Evolutionary conservation across 192 early-diverging fungal genomes (phyloP).

Genomic region (Entomortierella parvispora): DNA sequence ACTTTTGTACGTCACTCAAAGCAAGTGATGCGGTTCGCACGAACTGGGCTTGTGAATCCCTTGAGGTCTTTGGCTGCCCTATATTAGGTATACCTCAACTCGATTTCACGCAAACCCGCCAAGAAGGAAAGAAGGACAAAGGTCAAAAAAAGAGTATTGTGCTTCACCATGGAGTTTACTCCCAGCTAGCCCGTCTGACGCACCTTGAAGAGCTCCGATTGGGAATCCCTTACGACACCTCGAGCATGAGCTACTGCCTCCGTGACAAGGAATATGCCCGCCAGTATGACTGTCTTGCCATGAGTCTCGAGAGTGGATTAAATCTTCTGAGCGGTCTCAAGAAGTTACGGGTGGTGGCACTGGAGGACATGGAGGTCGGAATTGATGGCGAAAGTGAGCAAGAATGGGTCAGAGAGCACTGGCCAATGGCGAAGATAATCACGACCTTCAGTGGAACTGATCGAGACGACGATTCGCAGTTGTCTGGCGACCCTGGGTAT

Average conservation of each 20-base stretch:
- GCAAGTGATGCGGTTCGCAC: slow-evolving; percentile 4
- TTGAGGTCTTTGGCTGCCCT: slow-evolving; percentile 8
- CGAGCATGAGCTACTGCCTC: neutral
- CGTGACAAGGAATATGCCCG: neutral
- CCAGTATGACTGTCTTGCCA: slow-evolving; percentile 14
- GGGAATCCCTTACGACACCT: slow-evolving; percentile 7
- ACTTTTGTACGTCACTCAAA: neutral
- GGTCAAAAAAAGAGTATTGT: neutral
- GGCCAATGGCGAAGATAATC: neutral
- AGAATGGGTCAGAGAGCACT: slow-evolving; percentile 1
- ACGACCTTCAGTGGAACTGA: slow-evolving; percentile 2
- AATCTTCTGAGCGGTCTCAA: slow-evolving; percentile 8
- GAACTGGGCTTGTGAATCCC: slow-evolving; percentile 8
- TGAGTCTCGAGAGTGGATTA: slow-evolving; percentile 17
- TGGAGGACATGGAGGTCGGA: slow-evolving; percentile 14
- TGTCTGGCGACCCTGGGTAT: slow-evolving; percentile 5
- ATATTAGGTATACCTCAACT: neutral
- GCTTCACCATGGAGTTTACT: slow-evolving; percentile 4
- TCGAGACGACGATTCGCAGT: slow-evolving; percentile 4
- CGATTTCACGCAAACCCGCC: neutral
- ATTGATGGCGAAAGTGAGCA: slow-evolving; percentile 2
- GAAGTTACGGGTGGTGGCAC: slow-evolving; percentile 6
- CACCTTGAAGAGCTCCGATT: slow-evolving; percentile 11
- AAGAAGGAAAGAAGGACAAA: neutral
- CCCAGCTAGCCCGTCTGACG: slow-evolving; percentile 10